Percentiles rank a stretch among this genome's conserved stretches.
These are phyloP conservation scores for Chalciporus chontae DNA, from an alignment of 768 basidiomycete species.

Conservation along the genomic window DNA sequence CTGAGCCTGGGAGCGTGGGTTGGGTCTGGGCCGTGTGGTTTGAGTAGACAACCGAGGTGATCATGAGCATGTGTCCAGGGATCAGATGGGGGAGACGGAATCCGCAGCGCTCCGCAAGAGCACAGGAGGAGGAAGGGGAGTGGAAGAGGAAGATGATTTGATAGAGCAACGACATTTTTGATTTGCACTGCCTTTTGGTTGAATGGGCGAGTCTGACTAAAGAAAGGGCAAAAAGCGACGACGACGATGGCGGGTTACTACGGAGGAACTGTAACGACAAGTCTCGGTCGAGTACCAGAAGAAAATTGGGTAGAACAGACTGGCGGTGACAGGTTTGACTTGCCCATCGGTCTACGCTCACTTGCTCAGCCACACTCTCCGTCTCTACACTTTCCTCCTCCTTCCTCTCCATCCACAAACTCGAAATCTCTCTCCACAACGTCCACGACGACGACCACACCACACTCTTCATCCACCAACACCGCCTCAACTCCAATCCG, in stretches of 20 bases:
- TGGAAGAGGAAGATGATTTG: no score
- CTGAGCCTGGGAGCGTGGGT: no score
- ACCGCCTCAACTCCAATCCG: conserved; percentile 30
- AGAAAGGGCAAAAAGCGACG: background rate
- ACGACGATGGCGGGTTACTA: conserved; percentile 36
- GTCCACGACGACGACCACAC: conserved; percentile 9
- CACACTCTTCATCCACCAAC: background rate
- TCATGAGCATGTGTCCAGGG: no score
- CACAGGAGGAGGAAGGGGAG: no score
- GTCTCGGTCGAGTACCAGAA: conserved; percentile 49
- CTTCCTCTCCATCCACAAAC: conserved; percentile 10
- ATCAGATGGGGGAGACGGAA: no score
- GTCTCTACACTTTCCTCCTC: conserved; percentile 14
- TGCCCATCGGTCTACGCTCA: conserved; percentile 40
- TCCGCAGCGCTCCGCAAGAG: no score
- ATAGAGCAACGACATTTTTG: no score
- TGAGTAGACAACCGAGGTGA: no score
- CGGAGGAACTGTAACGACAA: conserved; percentile 44
- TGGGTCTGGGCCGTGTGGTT: no score
- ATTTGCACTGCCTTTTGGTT: conserved; percentile 26
- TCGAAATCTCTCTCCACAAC: conserved; percentile 8
- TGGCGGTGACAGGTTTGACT: conserved; percentile 65
- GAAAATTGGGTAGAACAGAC: conserved; percentile 38
- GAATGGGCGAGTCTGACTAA: background rate
- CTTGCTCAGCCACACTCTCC: conserved; percentile 26